phyloP scores from a whole-genome alignment of 495 filamentous ascomycete genomes.

The Penicilliopsis zonata region DNA sequence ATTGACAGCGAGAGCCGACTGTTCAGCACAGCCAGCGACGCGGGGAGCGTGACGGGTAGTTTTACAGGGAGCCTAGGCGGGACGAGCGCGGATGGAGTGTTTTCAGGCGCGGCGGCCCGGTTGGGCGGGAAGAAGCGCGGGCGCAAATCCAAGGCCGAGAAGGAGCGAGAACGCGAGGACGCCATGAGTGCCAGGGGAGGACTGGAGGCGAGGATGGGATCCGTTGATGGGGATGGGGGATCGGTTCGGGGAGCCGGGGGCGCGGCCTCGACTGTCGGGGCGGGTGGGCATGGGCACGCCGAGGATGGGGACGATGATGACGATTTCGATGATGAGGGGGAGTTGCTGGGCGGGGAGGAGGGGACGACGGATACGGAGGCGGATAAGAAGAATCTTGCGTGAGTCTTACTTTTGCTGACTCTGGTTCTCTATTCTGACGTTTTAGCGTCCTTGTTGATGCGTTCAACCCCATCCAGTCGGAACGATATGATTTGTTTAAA shows the following conservation, averaged over 20 bases:
- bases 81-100: constrained; percentile 37
- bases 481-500: constrained; percentile 63
- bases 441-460: constrained; percentile 52
- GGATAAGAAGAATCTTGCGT: constrained; percentile 57
- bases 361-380: constrained; percentile 53
- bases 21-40: constrained; percentile 53
- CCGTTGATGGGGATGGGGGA: constrained; percentile 23
- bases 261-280: constrained; percentile 23
- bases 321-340: constrained; percentile 52
- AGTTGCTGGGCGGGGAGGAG: constrained; percentile 47
- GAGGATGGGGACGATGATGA: constrained; percentile 52
- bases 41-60: constrained; percentile 57
- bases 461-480: constrained; percentile 55
- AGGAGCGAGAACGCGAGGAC: constrained; percentile 21
- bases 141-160: constrained; percentile 49
- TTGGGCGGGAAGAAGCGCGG: constrained; percentile 56
- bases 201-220: constrained; percentile 20
- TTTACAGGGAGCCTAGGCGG: constrained; percentile 41
- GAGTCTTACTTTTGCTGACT: constrained; percentile 13
- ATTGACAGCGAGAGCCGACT: constrained; percentile 41
- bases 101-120: constrained; percentile 26
- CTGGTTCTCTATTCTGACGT: constrained; percentile 3
- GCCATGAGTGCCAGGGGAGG: constrained; percentile 23
- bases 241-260: constrained; percentile 32
- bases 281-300: constrained; percentile 22